Evolutionary conservation across 805 yeast genomes (phyloP).

Genomic region (Hanseniaspora taiwanica): DNA sequence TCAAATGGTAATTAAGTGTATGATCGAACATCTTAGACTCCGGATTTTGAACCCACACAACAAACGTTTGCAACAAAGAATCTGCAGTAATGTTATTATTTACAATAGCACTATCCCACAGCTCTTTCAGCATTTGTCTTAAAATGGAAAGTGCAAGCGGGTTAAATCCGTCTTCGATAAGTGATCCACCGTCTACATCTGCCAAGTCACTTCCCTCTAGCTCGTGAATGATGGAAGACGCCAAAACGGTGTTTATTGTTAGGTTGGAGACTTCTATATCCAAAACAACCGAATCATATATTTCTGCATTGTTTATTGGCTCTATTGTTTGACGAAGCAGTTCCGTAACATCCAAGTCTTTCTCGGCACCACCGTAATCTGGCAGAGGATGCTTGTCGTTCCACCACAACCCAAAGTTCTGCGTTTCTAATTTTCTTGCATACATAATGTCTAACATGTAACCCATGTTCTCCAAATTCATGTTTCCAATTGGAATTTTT

Average conservation of each 20-base stretch:
- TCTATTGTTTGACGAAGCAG: slow-evolving; percentile 57
- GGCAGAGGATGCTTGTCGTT: slow-evolving; percentile 57
- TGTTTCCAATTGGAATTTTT: slow-evolving; percentile 75
- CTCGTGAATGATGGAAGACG: slow-evolving; percentile 72
- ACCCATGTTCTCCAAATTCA: slow-evolving; percentile 63
- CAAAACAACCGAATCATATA: slow-evolving; percentile 63
- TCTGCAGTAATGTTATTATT: slow-evolving; percentile 60
- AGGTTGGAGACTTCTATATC: slow-evolving; percentile 72
- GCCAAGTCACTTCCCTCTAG: slow-evolving; percentile 77
- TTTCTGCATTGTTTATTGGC: slow-evolving; percentile 59
- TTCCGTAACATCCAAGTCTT: slow-evolving; percentile 37
- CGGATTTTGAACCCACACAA: slow-evolving; percentile 74
- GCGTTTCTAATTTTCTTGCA: slow-evolving; percentile 58
- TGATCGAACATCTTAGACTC: slow-evolving; percentile 66
- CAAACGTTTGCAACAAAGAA: slow-evolving; percentile 65
- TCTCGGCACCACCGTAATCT: slow-evolving; percentile 73
- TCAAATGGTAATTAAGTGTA: slow-evolving; percentile 72
- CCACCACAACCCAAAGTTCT: slow-evolving; percentile 86
- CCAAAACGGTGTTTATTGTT: slow-evolving; percentile 73
- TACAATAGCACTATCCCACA: slow-evolving; percentile 87
- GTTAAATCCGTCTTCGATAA: slow-evolving; percentile 77
- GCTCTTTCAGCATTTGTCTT: slow-evolving; percentile 61
- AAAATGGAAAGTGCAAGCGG: slow-evolving; percentile 52
- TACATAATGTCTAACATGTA: slow-evolving; percentile 76
- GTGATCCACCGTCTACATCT: slow-evolving; percentile 29